Percentiles rank a stretch among this genome's conserved stretches.
phyloP scores from a whole-genome alignment of 2,329 filamentous ascomycete species.

The Microdochium paspali region DNA sequence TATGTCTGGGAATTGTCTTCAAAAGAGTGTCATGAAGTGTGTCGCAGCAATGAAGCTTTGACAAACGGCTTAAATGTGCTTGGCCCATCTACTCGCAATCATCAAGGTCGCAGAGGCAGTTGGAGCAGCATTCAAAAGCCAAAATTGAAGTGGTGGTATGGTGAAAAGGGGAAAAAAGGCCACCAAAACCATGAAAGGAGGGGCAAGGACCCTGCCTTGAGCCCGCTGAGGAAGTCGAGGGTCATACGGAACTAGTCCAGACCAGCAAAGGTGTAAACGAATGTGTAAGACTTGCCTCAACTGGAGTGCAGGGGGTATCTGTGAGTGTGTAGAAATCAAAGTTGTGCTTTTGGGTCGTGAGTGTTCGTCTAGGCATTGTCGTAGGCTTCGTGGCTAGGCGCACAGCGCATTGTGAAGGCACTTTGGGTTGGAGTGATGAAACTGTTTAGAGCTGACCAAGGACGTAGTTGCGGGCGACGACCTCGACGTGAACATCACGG shows the following conservation, averaged over 20 bases:
- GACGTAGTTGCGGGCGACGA: slow-evolving; percentile 22
- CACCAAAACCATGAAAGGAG: not conserved
- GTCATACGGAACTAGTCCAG: no score
- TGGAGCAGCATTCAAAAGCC: not conserved
- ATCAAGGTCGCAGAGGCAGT: not conserved
- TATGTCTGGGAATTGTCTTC: not conserved
- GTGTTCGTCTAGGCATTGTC: not conserved
- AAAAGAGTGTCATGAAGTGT: not conserved
- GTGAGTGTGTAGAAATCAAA: not conserved
- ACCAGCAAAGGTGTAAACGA: no score
- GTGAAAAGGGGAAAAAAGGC: not conserved
- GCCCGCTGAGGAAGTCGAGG: not conserved
- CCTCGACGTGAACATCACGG: slow-evolving; percentile 11
- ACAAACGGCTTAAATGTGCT: not conserved
- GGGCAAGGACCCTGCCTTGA: not conserved
- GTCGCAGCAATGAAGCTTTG: not conserved
- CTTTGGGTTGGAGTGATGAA: slow-evolving; percentile 5
- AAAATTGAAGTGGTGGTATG: not conserved
- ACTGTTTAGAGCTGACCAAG: slow-evolving; percentile 20
- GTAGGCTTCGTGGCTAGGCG: slow-evolving; percentile 15
- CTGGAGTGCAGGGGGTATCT: not conserved
- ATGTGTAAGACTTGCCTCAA: not conserved
- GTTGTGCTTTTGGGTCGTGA: not conserved
- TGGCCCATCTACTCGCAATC: not conserved
- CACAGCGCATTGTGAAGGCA: slow-evolving; percentile 14